Conservation (phyloP, 2,329 filamentous ascomycete species). For the Sclerotinia spermophila region DNA sequence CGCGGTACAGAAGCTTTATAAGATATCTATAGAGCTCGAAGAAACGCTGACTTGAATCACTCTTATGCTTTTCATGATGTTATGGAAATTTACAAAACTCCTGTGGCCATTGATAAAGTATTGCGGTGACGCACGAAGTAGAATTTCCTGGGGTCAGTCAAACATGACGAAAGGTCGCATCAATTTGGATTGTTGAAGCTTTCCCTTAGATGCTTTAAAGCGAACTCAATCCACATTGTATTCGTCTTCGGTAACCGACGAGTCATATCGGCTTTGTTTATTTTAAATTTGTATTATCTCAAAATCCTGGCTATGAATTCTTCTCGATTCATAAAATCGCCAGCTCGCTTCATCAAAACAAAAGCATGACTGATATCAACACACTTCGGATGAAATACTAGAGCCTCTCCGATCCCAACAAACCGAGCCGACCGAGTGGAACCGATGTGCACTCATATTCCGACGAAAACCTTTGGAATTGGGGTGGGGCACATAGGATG, state of each 20-base stretch:
- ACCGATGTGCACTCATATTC: background rate
- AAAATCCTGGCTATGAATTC: background rate
- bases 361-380: background rate
- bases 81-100: background rate
- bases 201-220: background rate
- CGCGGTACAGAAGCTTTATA: background rate
- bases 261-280: background rate
- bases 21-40: background rate
- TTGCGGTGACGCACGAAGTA: background rate
- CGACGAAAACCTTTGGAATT: background rate
- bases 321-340: background rate
- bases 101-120: background rate
- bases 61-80: background rate
- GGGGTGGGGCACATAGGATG: background rate
- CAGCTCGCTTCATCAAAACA: background rate
- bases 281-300: background rate
- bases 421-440: too few species aligned
- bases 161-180: background rate
- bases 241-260: background rate
- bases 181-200: background rate
- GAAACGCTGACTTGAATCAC: fast-evolving
- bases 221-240: fast-evolving
- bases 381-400: background rate
- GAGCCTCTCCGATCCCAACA: background rate
- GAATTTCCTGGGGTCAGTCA: background rate